Base-by-base conservation (phyloP, 2,329 filamentous ascomycete genomes). In the Scedosporium boydii region DNA sequence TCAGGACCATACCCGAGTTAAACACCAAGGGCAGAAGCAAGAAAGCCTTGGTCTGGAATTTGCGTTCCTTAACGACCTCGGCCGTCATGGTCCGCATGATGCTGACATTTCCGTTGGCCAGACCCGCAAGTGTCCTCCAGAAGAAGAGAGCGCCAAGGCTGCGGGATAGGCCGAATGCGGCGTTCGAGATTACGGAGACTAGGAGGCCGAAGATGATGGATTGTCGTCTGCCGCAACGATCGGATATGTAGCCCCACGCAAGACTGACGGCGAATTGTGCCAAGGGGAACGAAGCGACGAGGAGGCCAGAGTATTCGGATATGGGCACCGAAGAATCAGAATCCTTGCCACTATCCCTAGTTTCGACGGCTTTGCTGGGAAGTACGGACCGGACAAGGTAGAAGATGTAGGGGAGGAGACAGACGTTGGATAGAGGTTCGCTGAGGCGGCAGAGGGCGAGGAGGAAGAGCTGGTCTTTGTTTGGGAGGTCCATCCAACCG, bases 11-110 rank as follows among this genome's bases (percentile, higher is more conserved):
- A 3, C 75, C 73, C 3, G 68, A 65, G 67, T 90, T 90, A 73
- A 89, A 87, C 58, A 86, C 88, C 81, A 91, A 87, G 3, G 77
- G 77, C 62, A 79, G 66, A 27, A 79, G 69, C 21, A 78, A 67
- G 57, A 78, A 79, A 0, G 77, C 76, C 64, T 75, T 73, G 6
- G 77, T 76, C 65, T 77, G 77, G 64, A 72, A 88, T 77, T 82
- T 87, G 73, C 88, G 89, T 73, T 90, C 87, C 59, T 80, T 78
- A 44, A 91, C 84, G 41, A 89, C 87, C 72, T 91, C 88, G 1
- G 82, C 82, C 56, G 90, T 87, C 82, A 90, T 87, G 5, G 87
- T 90, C 64, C 87, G 77, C 85, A 91, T 87, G 3, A 91, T 87
- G 0, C 87, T 87, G 1, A 90, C 82, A 69, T 90, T 91, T 1